phyloP scores from a whole-genome alignment of 305 asterid genomes.

The Fraxinus angustifolia region DNA sequence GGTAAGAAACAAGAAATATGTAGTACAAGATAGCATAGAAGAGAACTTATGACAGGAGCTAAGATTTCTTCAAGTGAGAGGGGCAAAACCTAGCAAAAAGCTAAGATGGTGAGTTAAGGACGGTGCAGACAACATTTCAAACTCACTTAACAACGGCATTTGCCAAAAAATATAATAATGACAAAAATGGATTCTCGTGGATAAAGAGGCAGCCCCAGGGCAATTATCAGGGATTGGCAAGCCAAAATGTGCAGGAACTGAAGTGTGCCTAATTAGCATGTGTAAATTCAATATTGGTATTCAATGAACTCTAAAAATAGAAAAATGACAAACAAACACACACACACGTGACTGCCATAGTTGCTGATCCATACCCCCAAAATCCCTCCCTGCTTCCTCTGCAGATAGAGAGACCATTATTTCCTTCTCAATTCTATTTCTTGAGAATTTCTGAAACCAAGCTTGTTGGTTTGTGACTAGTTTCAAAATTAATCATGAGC shows the following conservation, averaged over 20 bases:
- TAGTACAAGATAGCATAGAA: neutral
- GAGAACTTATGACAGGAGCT: neutral
- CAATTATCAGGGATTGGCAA: neutral
- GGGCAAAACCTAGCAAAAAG: neutral
- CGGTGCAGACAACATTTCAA: neutral
- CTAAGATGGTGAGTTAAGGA: neutral
- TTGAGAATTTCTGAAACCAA: neutral
- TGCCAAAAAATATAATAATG: neutral
- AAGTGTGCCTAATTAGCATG: neutral
- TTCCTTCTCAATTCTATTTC: neutral
- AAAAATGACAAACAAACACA: neutral
- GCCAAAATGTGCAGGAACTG: neutral
- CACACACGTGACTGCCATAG: neutral
- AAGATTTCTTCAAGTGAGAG: neutral
- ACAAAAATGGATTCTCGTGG: neutral
- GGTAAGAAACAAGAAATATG: neutral
- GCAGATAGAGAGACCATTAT: neutral
- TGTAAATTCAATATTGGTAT: neutral
- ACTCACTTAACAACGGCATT: neutral
- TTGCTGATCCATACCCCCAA: neutral
- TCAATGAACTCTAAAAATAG: neutral
- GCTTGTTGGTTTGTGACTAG: neutral
- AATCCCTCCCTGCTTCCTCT: neutral
- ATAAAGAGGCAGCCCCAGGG: neutral
- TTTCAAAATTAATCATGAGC: constrained; percentile 2